These are phyloP conservation scores for Yamadazyma taylorii DNA, from an alignment of 1,139 yeast genomes.

Conservation along the genomic window DNA sequence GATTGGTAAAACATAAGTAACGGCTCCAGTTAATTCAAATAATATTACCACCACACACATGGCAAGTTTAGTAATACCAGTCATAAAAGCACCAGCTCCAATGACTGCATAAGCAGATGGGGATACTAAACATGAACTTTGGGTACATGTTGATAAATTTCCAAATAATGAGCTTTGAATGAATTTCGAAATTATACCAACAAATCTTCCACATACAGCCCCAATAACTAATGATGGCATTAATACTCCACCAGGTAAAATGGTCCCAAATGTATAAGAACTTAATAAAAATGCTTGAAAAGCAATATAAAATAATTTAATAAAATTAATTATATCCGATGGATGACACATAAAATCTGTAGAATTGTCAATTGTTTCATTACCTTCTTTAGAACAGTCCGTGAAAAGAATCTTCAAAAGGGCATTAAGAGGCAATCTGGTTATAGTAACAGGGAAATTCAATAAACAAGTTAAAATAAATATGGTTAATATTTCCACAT, in stretches of 20 bases:
- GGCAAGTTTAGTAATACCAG: conserved; percentile 57
- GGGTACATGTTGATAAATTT: conserved; percentile 49
- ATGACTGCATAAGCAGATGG: conserved; percentile 64
- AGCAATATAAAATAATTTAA: conserved; percentile 47
- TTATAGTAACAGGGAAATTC: conserved; percentile 55
- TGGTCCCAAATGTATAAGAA: conserved; percentile 58
- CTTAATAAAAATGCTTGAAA: conserved; percentile 56
- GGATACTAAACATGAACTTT: conserved; percentile 51
- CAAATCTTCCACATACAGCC: conserved; percentile 63
- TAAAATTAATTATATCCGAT: conserved; percentile 24
- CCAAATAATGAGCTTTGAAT: conserved; percentile 47
- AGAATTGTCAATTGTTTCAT: conserved; percentile 19
- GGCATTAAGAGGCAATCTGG: conserved; percentile 57
- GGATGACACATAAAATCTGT: conserved; percentile 40
- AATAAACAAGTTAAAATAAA: conserved; percentile 52
- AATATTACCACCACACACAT: conserved; percentile 57
- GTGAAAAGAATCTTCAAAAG: conserved; percentile 59
- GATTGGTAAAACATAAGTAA: conserved; percentile 57
- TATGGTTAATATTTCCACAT: conserved; percentile 50
- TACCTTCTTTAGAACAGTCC: conserved; percentile 48
- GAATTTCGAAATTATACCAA: conserved; percentile 60
- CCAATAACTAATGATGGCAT: conserved; percentile 73
- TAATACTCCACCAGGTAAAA: conserved; percentile 66
- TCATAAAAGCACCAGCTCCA: conserved; percentile 59
- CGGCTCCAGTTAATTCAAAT: conserved; percentile 61